Base-by-base conservation (phyloP, 2,329 filamentous ascomycete species). In the Albifimbria verrucaria region DNA sequence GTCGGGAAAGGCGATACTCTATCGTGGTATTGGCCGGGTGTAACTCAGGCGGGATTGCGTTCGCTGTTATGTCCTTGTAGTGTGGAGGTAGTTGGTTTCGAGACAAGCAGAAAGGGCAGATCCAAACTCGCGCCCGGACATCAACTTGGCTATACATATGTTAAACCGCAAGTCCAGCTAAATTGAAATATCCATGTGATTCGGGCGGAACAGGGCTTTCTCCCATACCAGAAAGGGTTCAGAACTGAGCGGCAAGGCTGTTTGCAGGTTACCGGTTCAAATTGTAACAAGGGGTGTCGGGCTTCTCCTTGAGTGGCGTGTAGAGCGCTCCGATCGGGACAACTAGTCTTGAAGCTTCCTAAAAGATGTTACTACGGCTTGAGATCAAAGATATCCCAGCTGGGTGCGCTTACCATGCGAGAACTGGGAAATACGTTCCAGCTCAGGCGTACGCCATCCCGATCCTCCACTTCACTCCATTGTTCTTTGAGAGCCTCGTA, bases 341-440 rank as follows among this genome's bases (percentile, higher is more conserved):
- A 58, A 97, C 92, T 51, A 97, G 85, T 56, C 92, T 85, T 55
- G 92, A 96, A 52, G 92, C 92, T 86, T 97, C 92, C 90, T 95
- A 55, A 43, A 53, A 10, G 22, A 25, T 21, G 11, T 47, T 62
- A 32, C 18, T 62, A 59, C 28, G 32, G 10, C 25, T 23, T 7
- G 26, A 32, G 15, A 32, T n/a, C 26, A 15, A 15, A 9, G 26
- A 32, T 32, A 9, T 32, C 26, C 9, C 7, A 15, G 7, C 9
- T 15, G 3, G 9, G n/a, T 10, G 21, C 20, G 17, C 82, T 64
- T 64, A 91, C 92, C 92, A 99, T 97, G 71, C 94, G 91, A 67
- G 93, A 93, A 78, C 92, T 97, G 48, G 94, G 94, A 68, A 99
- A 96, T 56, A 95, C 95, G 71, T 99, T 99, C 94, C 94, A 99